A percentile compares a stretch with the other conserved stretches of the same genome.
phyloP scores from a whole-genome alignment of 1,139 yeast genomes.

The Meyerozyma elateridarum region DNA sequence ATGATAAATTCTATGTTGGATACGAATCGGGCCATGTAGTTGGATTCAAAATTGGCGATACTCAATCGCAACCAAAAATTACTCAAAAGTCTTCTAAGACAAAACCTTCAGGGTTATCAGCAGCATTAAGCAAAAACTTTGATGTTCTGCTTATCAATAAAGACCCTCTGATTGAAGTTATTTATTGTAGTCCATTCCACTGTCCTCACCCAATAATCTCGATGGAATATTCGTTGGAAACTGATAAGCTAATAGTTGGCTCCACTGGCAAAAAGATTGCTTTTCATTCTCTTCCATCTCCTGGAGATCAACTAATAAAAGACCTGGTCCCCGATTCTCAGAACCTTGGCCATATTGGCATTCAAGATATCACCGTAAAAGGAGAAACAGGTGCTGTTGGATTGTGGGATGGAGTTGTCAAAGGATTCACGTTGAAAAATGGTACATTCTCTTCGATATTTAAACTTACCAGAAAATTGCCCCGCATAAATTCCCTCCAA shows the following conservation, averaged over 20 bases:
- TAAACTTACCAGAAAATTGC: slow-evolving; percentile 8
- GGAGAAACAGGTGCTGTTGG: slow-evolving; percentile 19
- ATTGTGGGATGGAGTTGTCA: slow-evolving; percentile 40
- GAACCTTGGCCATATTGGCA: slow-evolving; percentile 19
- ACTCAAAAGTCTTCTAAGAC: no score
- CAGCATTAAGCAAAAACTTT: neutral
- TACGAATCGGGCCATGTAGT: slow-evolving; percentile 55
- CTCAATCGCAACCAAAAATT: slow-evolving; percentile 1
- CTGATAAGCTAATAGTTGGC: slow-evolving; percentile 32
- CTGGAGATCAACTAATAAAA: slow-evolving; percentile 13
- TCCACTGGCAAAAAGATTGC: slow-evolving; percentile 35
- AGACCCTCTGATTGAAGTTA: slow-evolving; percentile 16
- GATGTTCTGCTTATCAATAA: slow-evolving; percentile 17
- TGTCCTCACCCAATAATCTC: slow-evolving; percentile 51
- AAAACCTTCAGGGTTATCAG: no score
- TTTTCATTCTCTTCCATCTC: slow-evolving; percentile 19
- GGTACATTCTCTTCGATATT: no score
- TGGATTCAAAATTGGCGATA: slow-evolving; percentile 21
- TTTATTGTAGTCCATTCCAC: slow-evolving; percentile 27
- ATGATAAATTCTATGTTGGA: slow-evolving; percentile 37
- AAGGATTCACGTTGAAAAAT: slow-evolving; percentile 19
- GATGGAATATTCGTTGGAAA: slow-evolving; percentile 16
- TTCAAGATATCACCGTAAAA: slow-evolving; percentile 11
- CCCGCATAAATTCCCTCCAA: slow-evolving; percentile 8
- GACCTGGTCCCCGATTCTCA: slow-evolving; percentile 10